Conservation (phyloP, 2,329 filamentous ascomycete genomes). For the Xylariaceae sp. region DNA sequence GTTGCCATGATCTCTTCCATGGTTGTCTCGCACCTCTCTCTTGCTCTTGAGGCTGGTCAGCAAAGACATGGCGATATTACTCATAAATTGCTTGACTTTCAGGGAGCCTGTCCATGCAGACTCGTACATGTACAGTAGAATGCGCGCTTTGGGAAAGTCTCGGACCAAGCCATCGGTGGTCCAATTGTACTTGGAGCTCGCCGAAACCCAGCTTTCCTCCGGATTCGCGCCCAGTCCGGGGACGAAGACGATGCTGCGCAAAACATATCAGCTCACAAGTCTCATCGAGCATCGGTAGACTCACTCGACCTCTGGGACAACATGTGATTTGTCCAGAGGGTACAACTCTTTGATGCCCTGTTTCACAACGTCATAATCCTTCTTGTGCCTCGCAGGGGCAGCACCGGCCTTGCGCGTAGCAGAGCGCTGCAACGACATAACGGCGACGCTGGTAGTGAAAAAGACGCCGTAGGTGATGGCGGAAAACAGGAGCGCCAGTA, state of each 20-base stretch:
- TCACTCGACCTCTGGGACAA: slow-evolving; percentile 33
- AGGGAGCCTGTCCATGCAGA: slow-evolving; percentile 36
- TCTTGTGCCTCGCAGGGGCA: slow-evolving; percentile 23
- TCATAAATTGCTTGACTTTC: slow-evolving; percentile 38
- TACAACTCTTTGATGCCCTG: slow-evolving; percentile 37
- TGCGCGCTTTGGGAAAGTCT: slow-evolving; percentile 36
- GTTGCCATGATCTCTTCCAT: too few species aligned
- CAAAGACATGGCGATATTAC: slow-evolving; percentile 33
- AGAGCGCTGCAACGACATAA: slow-evolving; percentile 24
- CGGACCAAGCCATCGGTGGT: slow-evolving; percentile 32
- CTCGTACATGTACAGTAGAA: slow-evolving; percentile 38
- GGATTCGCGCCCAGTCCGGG: slow-evolving; percentile 37
- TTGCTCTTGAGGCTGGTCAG: slow-evolving; percentile 30
- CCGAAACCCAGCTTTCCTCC: slow-evolving; percentile 35
- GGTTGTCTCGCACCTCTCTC: slow-evolving; percentile 26
- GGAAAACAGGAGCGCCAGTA: background rate
- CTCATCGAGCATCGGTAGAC: slow-evolving; percentile 5
- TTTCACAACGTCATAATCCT: slow-evolving; percentile 31
- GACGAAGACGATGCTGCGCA: slow-evolving; percentile 34
- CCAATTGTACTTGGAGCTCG: slow-evolving; percentile 36
- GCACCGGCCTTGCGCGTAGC: slow-evolving; percentile 20
- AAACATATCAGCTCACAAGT: slow-evolving; percentile 5
- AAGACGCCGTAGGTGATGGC: background rate
- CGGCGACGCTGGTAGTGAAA: slow-evolving; percentile 2
- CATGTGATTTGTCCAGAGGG: slow-evolving; percentile 23